Conservation (phyloP, 306 rosid species). For the Trichosanthes truncata region DNA sequence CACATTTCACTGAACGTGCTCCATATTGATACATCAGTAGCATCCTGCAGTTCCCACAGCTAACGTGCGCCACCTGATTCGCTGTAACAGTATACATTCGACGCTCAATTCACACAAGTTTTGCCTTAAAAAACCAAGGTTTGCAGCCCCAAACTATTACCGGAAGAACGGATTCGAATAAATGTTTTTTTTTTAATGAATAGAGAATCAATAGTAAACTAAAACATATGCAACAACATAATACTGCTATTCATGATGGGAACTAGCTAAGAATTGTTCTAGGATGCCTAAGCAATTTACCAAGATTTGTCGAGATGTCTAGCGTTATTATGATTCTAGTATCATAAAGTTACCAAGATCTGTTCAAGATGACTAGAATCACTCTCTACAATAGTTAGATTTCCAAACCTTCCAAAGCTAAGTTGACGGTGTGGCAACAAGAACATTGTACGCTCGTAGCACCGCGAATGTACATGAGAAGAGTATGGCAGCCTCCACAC, state of each 20-base stretch:
- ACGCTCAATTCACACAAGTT: background rate
- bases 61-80: conserved; percentile 97
- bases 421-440: conserved; percentile 95
- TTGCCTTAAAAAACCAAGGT: background rate
- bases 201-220: background rate
- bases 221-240: background rate
- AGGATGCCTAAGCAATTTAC: background rate
- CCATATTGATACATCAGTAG: conserved; percentile 89
- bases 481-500: conserved; percentile 94
- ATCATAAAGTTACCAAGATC: background rate
- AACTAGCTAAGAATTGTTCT: background rate
- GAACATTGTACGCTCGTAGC: conserved; percentile 98
- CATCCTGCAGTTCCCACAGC: conserved; percentile 95
- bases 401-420: conserved; percentile 83
- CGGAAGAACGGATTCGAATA: background rate
- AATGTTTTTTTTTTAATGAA: background rate
- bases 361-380: background rate
- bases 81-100: conserved; percentile 43
- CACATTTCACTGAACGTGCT: conserved; percentile 92
- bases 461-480: conserved; percentile 94
- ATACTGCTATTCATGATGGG: background rate
- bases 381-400: background rate
- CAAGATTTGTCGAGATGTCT: background rate
- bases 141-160: background rate
- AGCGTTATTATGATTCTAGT: background rate